Evolutionary conservation across 1,284 basidiomycete genomes (phyloP).

Genomic region (Quambalaria eucalypti): DNA sequence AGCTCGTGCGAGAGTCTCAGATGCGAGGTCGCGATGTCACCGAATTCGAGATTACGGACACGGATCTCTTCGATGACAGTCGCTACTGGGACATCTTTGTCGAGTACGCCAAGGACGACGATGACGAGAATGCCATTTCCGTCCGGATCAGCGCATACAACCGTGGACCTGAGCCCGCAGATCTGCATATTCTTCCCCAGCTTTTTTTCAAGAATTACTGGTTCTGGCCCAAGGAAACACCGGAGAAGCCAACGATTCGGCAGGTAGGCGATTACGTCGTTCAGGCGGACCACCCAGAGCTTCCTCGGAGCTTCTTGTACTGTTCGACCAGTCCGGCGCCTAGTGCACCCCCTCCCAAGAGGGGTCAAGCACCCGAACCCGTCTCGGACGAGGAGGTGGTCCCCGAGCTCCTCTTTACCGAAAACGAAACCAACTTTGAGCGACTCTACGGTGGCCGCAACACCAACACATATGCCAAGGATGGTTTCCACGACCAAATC

Average conservation of each 20-base stretch:
- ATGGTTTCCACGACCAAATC: constrained; percentile 97
- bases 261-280: constrained; percentile 51
- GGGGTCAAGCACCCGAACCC: constrained; percentile 49
- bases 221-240: constrained; percentile 82
- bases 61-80: constrained; percentile 82
- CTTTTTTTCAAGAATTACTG: constrained; percentile 96
- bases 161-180: constrained; percentile 89
- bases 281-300: constrained; percentile 62
- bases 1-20: constrained; percentile 75
- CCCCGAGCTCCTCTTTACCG: constrained; percentile 47
- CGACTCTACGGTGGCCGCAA: constrained; percentile 70
- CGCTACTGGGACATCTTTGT: constrained; percentile 73
- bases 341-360: constrained; percentile 59
- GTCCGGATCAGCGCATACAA: constrained; percentile 94
- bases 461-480: constrained; percentile 81
- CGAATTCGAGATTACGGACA: constrained; percentile 89
- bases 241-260: constrained; percentile 62
- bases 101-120: constrained; percentile 93
- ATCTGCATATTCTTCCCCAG: constrained; percentile 86
- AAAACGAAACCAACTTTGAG: constrained; percentile 92
- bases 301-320: constrained; percentile 60
- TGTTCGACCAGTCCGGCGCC: constrained; percentile 85
- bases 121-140: constrained; percentile 76
- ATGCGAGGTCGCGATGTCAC: constrained; percentile 72
- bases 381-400: constrained; percentile 51